Evolutionary conservation across 768 basidiomycete genomes (phyloP), one percentile per base, ranked within the genome.

Genomic region (Astraeus odoratus): DNA sequence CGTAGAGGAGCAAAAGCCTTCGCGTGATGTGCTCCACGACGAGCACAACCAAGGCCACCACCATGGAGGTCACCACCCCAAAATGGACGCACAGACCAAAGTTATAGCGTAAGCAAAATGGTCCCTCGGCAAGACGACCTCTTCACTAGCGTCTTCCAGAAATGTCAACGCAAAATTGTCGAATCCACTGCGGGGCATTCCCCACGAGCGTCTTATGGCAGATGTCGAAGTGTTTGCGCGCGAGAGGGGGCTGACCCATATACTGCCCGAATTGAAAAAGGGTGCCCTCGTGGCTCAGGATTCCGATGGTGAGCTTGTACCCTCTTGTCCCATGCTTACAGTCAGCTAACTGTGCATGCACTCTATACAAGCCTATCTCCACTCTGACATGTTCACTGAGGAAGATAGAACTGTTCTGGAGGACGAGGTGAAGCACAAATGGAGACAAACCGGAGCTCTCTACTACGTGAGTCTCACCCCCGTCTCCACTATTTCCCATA

Each of bases 141-240:
- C 30, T 0, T 12, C 25, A 2, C 10, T 37, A 24, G 2, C 4
- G 23, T 24, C 13, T 8, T 15, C 8, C 42, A 69, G 70, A 44
- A 61, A 67, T 46, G 49, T 56, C 23, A 58, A 75, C 47, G 65
- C 67, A 35, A 75, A 67, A 51, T 60, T 83, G 51, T 59, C 71
- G 25, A 84, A 83, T 55, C 81, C 79, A 4, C 64, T 84, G 26
- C 55, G 62, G 25, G 84, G 81, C 27, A 74, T 87, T 31, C 67
- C 83, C 6, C 70, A 76, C 30, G 75, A 76, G 8, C 69, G 73
- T 39, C 75, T 91, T 41, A 63, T 83, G 53, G 58, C 68, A 1
- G 73, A 80, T 44, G 84, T 81, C 22, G 76, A 79, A 36, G 58
- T n/a, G n/a, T n/a, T n/a, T n/a, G n/a, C n/a, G n/a, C n/a, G n/a